Base-by-base conservation (phyloP, 306 rosid species). In the Acmispon strigosus region DNA sequence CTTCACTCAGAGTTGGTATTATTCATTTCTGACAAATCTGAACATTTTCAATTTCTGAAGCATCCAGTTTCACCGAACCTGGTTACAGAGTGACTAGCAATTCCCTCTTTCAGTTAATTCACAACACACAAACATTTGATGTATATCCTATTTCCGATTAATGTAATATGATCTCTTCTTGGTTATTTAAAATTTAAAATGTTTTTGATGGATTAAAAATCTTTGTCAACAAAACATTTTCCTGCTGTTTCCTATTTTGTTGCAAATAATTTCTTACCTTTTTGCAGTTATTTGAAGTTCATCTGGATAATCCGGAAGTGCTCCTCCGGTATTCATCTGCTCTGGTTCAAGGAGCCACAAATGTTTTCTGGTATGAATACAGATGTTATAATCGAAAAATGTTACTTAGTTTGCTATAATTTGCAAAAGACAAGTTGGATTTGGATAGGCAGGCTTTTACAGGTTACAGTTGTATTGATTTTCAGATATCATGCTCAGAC, bases 281-380 rank as follows among this genome's bases (percentile, higher is more conserved):
- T 75, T 47, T 76, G 78, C 96, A 95, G 99, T 82, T 95, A 72
- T 95, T 95, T 89, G 96, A 95, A 84, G 90, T 74, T 60, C 88
- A 95, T 65, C 81, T 91, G 60, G 92, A 86, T 74, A 85, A 85
- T 57, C 84, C 91, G 29, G 99, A 95, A 65, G 96, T 91, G 64
- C 97, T 91, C 55, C 97, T 95, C 56, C 97, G 97, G 41, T 89
- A 89, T 82, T 91, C 99, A 64, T 89, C 96, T 77, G 99, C 99
- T 75, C 88, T 95, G 84, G 93, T 89, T 84, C 90, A 95, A 89
- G 99, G 99, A 69, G 96, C 96, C 74, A 85, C 96, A 64, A 83
- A 91, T 81, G 87, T 88, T 79, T 95, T 91, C 91, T 95, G 99
- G 99, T 95, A 91, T n/a, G 90, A 72, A 36, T 70, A 34, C 75